Conservation (phyloP, 441 rosid genomes). For the Erodium moschatum region DNA sequence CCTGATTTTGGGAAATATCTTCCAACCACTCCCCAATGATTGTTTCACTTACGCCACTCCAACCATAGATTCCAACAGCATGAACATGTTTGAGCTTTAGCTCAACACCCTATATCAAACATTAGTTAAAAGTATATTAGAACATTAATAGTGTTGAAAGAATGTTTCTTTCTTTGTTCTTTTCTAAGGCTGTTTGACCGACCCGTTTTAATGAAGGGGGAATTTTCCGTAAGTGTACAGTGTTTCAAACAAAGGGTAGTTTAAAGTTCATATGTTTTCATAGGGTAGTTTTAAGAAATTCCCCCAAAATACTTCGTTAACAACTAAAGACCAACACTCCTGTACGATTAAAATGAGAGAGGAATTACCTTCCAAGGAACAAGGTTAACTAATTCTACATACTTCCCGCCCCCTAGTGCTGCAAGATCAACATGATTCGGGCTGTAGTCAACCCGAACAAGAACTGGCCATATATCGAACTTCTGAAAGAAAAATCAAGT, state of each 20-base stretch:
- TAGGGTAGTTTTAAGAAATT: no score
- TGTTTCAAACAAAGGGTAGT: no score
- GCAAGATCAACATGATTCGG: slow-evolving; percentile 82
- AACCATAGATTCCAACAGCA: slow-evolving; percentile 83
- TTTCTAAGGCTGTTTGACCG: no score
- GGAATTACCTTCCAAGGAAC: slow-evolving; percentile 88
- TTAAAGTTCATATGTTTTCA: no score
- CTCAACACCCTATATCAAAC: slow-evolving; percentile 74
- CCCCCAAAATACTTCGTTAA: background rate
- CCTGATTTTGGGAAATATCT: slow-evolving; percentile 98
- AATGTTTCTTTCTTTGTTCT: no score
- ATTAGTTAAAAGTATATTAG: slow-evolving; percentile 21
- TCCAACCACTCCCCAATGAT: slow-evolving; percentile 90
- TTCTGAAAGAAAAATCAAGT: slow-evolving; percentile 48
- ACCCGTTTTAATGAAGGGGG: no score
- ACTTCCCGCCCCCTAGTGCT: slow-evolving; percentile 82
- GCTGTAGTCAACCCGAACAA: slow-evolving; percentile 83
- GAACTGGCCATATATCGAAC: slow-evolving; percentile 76
- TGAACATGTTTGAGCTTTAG: slow-evolving; percentile 89
- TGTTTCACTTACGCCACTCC: slow-evolving; percentile 82
- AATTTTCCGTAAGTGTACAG: no score
- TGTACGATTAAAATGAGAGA: slow-evolving; percentile 9
- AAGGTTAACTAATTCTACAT: slow-evolving; percentile 86
- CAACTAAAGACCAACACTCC: slow-evolving; percentile 1
- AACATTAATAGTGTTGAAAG: no score